Evolutionary conservation across 352 stramenopile genomes (phyloP).

Genomic region (Blastocystis sp.): DNA sequence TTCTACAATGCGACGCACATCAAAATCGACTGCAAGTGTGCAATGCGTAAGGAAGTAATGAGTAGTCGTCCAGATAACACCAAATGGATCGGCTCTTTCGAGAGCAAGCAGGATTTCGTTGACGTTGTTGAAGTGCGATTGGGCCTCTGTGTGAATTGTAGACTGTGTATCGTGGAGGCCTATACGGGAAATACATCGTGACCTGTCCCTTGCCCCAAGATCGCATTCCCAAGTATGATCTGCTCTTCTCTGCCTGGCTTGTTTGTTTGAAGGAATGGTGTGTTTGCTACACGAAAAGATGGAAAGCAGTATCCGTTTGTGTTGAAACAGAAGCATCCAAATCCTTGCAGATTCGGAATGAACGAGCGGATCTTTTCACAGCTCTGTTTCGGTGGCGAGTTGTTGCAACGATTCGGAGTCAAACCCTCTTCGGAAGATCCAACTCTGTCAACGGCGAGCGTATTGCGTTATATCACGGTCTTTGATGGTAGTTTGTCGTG

Average conservation of each 20-base stretch:
- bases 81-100: slow-evolving; percentile 83
- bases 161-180: slow-evolving; percentile 81
- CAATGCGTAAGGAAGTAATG: slow-evolving; percentile 3
- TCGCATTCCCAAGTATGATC: slow-evolving; percentile 78
- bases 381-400: background rate
- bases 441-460: no score
- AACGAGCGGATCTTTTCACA: background rate
- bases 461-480: background rate
- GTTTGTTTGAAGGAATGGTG: background rate
- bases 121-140: slow-evolving; percentile 80
- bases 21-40: slow-evolving; percentile 83
- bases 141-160: slow-evolving; percentile 67
- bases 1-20: slow-evolving; percentile 84
- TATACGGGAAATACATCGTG: slow-evolving; percentile 81
- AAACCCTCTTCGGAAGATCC: background rate
- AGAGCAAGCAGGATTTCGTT: slow-evolving; percentile 79
- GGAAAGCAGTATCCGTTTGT: background rate
- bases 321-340: background rate
- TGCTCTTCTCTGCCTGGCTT: slow-evolving; percentile 4
- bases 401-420: background rate
- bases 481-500: background rate
- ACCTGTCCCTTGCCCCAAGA: slow-evolving; percentile 79
- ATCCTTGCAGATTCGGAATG: background rate
- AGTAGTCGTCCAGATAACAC: slow-evolving; percentile 81
- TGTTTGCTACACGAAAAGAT: background rate